phyloP scores from a whole-genome alignment of 805 yeast genomes.

The Nakazawaea anatomiae region DNA sequence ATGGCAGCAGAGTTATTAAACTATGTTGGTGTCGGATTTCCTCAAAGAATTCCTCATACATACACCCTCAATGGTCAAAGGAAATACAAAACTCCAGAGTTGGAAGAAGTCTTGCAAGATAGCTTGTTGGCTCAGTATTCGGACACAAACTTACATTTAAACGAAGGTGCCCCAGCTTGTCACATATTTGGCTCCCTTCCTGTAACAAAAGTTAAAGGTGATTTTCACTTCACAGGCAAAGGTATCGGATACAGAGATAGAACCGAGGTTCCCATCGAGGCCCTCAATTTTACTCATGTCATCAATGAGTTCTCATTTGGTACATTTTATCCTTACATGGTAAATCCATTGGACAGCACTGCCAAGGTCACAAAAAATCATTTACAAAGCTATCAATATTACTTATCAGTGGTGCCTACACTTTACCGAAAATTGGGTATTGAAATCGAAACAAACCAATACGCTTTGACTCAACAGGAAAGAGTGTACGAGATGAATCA shows the following conservation, averaged over 20 bases:
- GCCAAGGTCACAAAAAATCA: slow-evolving; percentile 48
- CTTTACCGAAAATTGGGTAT: slow-evolving; percentile 65
- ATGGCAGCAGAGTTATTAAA: slow-evolving; percentile 72
- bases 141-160: slow-evolving; percentile 31
- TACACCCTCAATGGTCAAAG: slow-evolving; percentile 40
- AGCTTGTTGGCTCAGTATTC: slow-evolving; percentile 62
- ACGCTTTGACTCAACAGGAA: slow-evolving; percentile 53
- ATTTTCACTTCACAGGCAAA: slow-evolving; percentile 74
- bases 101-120: slow-evolving; percentile 62
- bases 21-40: slow-evolving; percentile 59
- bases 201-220: slow-evolving; percentile 81
- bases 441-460: slow-evolving; percentile 76
- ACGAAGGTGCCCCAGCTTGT: slow-evolving; percentile 71
- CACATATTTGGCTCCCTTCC: slow-evolving; percentile 79
- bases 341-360: slow-evolving; percentile 83
- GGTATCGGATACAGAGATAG: slow-evolving; percentile 59
- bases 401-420: slow-evolving; percentile 80
- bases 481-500: slow-evolving; percentile 15
- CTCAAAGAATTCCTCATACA: slow-evolving; percentile 37
- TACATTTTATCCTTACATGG: slow-evolving; percentile 75
- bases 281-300: slow-evolving; percentile 75
- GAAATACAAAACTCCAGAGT: slow-evolving; percentile 49
- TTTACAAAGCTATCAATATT: slow-evolving; percentile 54
- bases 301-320: slow-evolving; percentile 90
- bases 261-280: slow-evolving; percentile 38